Evolutionary conservation across 2,329 filamentous ascomycete species (phyloP).

Genomic region (Blastomyces gilchristii): DNA sequence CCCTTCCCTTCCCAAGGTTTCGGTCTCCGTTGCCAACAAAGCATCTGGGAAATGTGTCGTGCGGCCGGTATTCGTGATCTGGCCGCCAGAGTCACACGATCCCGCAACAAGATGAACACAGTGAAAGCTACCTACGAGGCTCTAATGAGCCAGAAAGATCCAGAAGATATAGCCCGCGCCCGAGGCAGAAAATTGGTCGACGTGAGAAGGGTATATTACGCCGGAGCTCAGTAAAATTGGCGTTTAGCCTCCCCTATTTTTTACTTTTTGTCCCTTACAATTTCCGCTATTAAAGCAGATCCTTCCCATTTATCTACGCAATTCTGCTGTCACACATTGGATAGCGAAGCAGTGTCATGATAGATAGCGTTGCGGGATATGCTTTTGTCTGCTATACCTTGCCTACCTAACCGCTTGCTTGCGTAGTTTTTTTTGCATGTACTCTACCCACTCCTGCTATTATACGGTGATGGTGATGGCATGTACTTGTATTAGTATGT

Average conservation of each 20-base stretch:
- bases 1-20: slow-evolving; percentile 53
- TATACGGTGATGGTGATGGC: background rate
- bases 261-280: slow-evolving; percentile 10
- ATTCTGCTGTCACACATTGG: background rate
- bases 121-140: slow-evolving; percentile 85
- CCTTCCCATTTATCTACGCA: background rate
- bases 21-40: slow-evolving; percentile 78
- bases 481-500: slow-evolving; percentile 12
- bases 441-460: background rate
- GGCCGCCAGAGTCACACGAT: slow-evolving; percentile 68
- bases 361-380: background rate
- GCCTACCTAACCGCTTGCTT: background rate
- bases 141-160: slow-evolving; percentile 70
- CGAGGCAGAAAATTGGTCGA: slow-evolving; percentile 93
- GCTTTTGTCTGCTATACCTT: background rate
- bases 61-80: slow-evolving; percentile 80
- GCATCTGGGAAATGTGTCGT: slow-evolving; percentile 91
- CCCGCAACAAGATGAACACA: slow-evolving; percentile 94
- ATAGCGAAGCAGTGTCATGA: slow-evolving; percentile 5
- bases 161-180: slow-evolving; percentile 80
- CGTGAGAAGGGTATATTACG: slow-evolving; percentile 94
- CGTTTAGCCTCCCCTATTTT: slow-evolving; percentile 4
- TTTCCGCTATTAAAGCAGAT: background rate
- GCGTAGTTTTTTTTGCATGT: background rate
- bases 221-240: slow-evolving; percentile 41